Percentiles rank a stretch among this genome's conserved stretches.
These are phyloP conservation scores for Chlamydomonas reinhardtii DNA, from an alignment of 163 green algal genomes.

Conservation along the genomic window DNA sequence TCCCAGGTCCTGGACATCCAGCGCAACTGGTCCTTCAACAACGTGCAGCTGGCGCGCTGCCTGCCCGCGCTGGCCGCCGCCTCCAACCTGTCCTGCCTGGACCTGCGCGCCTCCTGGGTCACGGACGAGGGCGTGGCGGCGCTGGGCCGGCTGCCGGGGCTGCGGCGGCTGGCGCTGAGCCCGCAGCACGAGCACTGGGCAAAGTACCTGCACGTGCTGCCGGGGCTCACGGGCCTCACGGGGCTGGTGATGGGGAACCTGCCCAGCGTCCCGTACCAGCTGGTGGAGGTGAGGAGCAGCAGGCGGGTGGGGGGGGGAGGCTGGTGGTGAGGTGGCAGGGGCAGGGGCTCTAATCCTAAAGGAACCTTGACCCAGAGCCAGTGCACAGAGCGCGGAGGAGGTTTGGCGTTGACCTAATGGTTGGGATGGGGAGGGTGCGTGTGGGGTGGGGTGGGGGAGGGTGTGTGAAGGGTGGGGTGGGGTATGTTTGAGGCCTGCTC, in stretches of 20 bases:
- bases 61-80: conserved; percentile 55
- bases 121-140: not conserved
- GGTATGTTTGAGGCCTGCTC: too few species aligned
- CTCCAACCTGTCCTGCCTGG: conserved; percentile 47
- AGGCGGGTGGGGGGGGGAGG: too few species aligned
- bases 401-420: too few species aligned
- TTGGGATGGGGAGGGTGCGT: too few species aligned
- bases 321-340: too few species aligned
- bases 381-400: too few species aligned
- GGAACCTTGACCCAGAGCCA: too few species aligned
- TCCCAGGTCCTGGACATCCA: conserved; percentile 63
- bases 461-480: too few species aligned
- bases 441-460: too few species aligned
- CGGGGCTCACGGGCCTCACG: conserved; percentile 54
- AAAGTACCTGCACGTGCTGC: conserved; percentile 59
- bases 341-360: too few species aligned
- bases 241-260: conserved; percentile 61
- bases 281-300: conserved; percentile 11
- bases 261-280: conserved; percentile 33
- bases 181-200: conserved; percentile 27
- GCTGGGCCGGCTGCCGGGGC: not conserved
- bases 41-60: conserved; percentile 65
- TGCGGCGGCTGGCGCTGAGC: conserved; percentile 13
- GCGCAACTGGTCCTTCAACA: conserved; percentile 70
- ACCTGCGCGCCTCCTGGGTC: conserved; percentile 58